Evolutionary conservation across 257 asterid genomes (phyloP), one percentile per base, ranked within the genome.

Genomic region (Solanum appendiculatum): DNA sequence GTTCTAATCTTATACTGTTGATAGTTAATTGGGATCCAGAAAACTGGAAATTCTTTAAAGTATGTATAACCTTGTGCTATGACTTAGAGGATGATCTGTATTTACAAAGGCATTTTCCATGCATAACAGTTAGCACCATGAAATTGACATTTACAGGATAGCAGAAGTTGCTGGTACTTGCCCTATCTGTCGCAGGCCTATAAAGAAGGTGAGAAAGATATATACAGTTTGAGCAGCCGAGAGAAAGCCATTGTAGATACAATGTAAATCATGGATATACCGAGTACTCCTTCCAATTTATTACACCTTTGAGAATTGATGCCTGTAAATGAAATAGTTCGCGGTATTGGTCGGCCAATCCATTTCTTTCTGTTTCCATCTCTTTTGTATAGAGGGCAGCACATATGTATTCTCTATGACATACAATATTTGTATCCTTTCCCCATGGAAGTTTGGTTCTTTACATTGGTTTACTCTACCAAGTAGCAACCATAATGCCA

Each of bases 151-250:
- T 89, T 90, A 88, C 98, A 96, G 98, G 94, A 93, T 95, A 48
- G 81, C 90, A 33, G 93, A 93, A 88, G 91, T 94, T 83, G 92
- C 93, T 60, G 94, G 93, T 83, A 77, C 90, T 83, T 96, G 99
- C 89, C 98, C 99, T 25, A 90, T 96, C 81, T 96, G 99, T 89
- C 96, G 99, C 40, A 90, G 94, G 54, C 91, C 40, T 87, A 92
- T 91, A 34, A 95, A 91, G 92, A 93, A 90, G 91, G 99, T 92
- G 89, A 93, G 92, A 87, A 95, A 92, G 92, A 96, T 96, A 86
- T 93, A 89, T 91, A 90, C 98, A 27, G 96, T 93, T 90, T 96
- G 93, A 96, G 88, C 89, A 86, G 88, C 84, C 39, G 2, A 73
- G 37, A 29, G 25, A 46, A 46, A 46, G 68, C 16, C 40, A 48